These are phyloP conservation scores for Halteria grandinella DNA, from an alignment of 73 alveolate genomes.

Conservation along the genomic window DNA sequence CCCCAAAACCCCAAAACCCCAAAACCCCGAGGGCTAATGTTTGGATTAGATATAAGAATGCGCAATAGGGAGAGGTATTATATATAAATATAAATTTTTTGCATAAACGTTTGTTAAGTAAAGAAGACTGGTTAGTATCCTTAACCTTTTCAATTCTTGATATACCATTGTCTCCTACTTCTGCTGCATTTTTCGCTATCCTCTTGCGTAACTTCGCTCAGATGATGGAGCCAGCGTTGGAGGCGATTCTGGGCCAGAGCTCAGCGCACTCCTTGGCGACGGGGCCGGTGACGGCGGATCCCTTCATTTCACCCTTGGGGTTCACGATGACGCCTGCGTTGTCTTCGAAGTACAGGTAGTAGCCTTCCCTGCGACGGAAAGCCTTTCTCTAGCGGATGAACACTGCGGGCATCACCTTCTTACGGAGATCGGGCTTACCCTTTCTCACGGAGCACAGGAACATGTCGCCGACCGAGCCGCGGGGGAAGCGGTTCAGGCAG, in stretches of 20 bases:
- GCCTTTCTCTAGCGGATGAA: conserved; percentile 98
- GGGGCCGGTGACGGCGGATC: conserved; percentile 95
- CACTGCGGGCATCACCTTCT: conserved; percentile 96
- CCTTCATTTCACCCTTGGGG: conserved; percentile 99
- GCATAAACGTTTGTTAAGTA: no score
- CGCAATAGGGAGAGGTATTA: no score
- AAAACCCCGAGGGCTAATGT: no score
- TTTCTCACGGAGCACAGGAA: conserved; percentile 95
- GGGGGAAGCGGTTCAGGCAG: conserved; percentile 80
- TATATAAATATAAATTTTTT: no score
- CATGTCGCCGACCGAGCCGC: conserved; percentile 96
- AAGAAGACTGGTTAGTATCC: no score
- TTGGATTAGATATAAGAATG: no score
- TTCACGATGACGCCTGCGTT: conserved; percentile 98
- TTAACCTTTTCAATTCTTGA: no score
- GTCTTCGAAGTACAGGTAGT: conserved; percentile 96
- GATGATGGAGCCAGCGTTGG: conserved; percentile 95
- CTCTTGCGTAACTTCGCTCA: no score
- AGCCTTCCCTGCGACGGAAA: conserved; percentile 97
- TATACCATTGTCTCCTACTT: no score
- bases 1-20: no score
- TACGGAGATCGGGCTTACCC: conserved; percentile 98
- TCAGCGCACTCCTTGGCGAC: conserved; percentile 95
- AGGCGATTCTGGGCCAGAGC: conserved; percentile 97
- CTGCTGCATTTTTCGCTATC: no score